Evolutionary conservation across 768 basidiomycete species (phyloP).

Genomic region (Porphyrellus cyaneotinctus): DNA sequence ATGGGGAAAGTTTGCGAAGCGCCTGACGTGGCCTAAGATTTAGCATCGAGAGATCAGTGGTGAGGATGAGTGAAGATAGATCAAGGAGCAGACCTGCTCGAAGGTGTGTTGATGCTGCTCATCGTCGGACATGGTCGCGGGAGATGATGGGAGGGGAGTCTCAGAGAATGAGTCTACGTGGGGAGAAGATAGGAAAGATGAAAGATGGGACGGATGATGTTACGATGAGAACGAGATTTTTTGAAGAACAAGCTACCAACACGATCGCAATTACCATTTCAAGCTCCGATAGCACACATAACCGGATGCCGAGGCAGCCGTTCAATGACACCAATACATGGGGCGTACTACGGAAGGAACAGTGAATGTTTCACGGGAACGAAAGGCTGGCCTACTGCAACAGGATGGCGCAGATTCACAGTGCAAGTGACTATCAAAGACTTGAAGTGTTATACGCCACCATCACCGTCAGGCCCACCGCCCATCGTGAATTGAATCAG

Average conservation of each 20-base stretch:
- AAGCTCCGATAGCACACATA: conserved; percentile 36
- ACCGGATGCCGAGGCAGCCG: conserved; percentile 15
- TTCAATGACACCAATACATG: not conserved
- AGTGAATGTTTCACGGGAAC: not conserved
- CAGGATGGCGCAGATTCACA: too few species aligned
- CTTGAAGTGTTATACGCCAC: not conserved
- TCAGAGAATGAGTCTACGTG: conserved; percentile 23
- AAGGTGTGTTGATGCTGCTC: conserved; percentile 90
- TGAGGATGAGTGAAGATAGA: conserved; percentile 7
- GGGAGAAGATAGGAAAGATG: conserved; percentile 21
- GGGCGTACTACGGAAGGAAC: too few species aligned
- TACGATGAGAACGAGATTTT: conserved; percentile 21
- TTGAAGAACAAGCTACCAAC: conserved; percentile 9
- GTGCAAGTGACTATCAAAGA: not conserved
- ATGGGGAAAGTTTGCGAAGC: conserved; percentile 79
- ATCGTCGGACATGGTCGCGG: conserved; percentile 78
- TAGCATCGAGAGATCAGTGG: conserved; percentile 17
- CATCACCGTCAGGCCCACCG: not conserved
- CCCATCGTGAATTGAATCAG: not conserved
- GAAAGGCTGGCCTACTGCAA: not conserved
- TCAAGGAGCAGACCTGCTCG: conserved; percentile 55
- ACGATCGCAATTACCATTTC: conserved; percentile 34
- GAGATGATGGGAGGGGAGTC: conserved; percentile 15
- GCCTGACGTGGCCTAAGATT: conserved; percentile 58
- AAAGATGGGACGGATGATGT: conserved; percentile 21